Percentiles rank a stretch among this genome's conserved stretches.
These are phyloP conservation scores for Penicillium sp. DNA, from an alignment of 2,329 filamentous ascomycete genomes.

Conservation along the genomic window DNA sequence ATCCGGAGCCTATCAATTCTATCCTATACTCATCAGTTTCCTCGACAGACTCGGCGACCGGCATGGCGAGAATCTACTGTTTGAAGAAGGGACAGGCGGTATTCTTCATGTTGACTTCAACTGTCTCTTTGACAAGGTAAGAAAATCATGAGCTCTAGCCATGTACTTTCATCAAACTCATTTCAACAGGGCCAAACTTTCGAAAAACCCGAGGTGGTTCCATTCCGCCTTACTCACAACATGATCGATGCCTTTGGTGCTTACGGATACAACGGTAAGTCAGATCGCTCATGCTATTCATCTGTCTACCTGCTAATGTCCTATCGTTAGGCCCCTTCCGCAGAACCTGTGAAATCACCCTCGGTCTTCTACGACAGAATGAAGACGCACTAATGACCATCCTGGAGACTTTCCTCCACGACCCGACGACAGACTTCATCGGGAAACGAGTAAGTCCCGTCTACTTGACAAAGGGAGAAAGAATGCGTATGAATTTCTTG, in stretches of 20 bases:
- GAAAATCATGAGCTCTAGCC: not conserved
- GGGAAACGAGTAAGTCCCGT: slow-evolving; percentile 60
- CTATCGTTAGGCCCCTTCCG: slow-evolving; percentile 69
- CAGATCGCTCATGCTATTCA: not conserved
- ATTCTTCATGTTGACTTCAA: slow-evolving; percentile 99
- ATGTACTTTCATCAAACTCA: slow-evolving; percentile 3
- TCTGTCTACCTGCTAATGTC: slow-evolving; percentile 4
- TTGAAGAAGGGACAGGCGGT: slow-evolving; percentile 91
- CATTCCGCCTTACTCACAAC: slow-evolving; percentile 96
- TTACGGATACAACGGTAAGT: slow-evolving; percentile 76
- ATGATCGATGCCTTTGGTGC: slow-evolving; percentile 98
- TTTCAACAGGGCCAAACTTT: slow-evolving; percentile 72
- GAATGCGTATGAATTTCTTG: not conserved
- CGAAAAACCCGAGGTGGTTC: slow-evolving; percentile 89
- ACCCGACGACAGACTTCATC: slow-evolving; percentile 92
- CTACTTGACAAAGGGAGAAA: not conserved
- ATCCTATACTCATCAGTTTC: not conserved
- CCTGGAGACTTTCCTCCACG: slow-evolving; percentile 93
- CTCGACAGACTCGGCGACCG: slow-evolving; percentile 75
- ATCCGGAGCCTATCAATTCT: not conserved
- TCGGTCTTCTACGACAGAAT: slow-evolving; percentile 81
- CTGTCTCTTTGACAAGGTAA: slow-evolving; percentile 89
- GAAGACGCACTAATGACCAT: slow-evolving; percentile 98
- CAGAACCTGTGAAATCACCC: slow-evolving; percentile 84
- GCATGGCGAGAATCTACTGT: slow-evolving; percentile 94